Percentiles rank a stretch among this genome's conserved stretches.
phyloP scores from a whole-genome alignment of 345 rosid genomes.

The Conringia planisiliqua region DNA sequence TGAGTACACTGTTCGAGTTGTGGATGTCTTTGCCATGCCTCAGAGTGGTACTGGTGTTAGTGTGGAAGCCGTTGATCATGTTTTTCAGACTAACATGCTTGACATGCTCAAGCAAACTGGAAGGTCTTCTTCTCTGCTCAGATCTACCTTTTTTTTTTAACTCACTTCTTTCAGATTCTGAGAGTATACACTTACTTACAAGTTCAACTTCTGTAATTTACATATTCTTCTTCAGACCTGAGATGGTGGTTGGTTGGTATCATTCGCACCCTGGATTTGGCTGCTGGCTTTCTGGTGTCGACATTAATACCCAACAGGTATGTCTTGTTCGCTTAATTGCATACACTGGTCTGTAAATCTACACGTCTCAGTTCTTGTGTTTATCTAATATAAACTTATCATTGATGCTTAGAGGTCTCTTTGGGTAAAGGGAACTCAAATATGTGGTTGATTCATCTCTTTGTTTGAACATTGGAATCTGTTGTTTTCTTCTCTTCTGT shows the following conservation, averaged over 20 bases:
- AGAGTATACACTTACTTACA: background rate
- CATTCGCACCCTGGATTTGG: constrained; percentile 96
- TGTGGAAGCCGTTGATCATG: constrained; percentile 92
- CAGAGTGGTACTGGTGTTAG: constrained; percentile 95
- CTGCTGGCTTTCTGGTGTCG: constrained; percentile 95
- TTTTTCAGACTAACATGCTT: constrained; percentile 88
- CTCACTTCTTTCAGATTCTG: background rate
- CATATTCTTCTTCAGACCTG: constrained; percentile 50
- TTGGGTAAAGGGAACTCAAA: no score
- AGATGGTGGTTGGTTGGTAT: constrained; percentile 97
- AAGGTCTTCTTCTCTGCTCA: constrained; percentile 38
- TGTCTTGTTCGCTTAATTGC: background rate
- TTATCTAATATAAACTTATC: no score
- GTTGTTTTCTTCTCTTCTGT: no score
- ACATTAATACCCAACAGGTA: constrained; percentile 92
- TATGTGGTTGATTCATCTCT: no score
- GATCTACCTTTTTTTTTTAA: background rate
- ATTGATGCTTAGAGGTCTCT: no score
- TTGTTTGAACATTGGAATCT: no score
- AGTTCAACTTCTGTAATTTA: background rate
- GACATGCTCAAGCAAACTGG: constrained; percentile 97
- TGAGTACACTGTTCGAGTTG: constrained; percentile 90
- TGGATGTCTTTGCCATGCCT: constrained; percentile 94
- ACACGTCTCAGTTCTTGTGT: no score
- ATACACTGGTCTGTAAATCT: background rate